A percentile compares a stretch with the other conserved stretches of the same genome.
Conservation (phyloP, 345 rosid genomes). For the Salix udensis region DNA sequence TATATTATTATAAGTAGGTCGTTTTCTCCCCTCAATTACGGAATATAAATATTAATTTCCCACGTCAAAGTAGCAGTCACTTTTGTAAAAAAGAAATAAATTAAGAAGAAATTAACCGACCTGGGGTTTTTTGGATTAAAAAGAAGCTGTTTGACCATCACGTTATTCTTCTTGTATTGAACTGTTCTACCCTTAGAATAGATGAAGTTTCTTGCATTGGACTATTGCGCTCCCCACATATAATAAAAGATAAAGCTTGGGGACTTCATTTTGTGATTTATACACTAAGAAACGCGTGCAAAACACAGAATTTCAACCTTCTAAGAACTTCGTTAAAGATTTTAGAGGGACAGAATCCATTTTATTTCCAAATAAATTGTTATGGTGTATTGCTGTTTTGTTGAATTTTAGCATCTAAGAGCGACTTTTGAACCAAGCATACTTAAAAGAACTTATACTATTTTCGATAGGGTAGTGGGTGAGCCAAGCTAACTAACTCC, state of each 20-base stretch:
- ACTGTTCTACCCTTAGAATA: background rate
- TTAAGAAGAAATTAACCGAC: background rate
- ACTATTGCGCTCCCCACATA: background rate
- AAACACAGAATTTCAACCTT: background rate
- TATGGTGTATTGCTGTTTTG: background rate
- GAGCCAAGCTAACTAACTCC: constrained; percentile 16
- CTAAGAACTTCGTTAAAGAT: background rate
- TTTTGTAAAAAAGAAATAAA: background rate
- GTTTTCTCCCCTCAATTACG: background rate
- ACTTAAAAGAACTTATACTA: background rate
- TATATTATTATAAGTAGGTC: background rate
- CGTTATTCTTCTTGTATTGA: background rate
- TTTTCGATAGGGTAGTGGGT: constrained; percentile 16
- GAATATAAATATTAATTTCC: background rate
- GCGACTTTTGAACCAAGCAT: constrained; percentile 7
- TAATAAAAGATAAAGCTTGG: background rate
- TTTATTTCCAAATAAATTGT: background rate
- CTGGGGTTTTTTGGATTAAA: background rate
- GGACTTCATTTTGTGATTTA: background rate
- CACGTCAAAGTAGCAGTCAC: background rate
- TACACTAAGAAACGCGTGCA: background rate
- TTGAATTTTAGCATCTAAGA: constrained; percentile 14
- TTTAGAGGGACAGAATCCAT: background rate
- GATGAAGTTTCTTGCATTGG: background rate
- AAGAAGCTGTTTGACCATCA: background rate